Base-by-base conservation (phyloP, 768 basidiomycete species). In the Amanita rubescens region DNA sequence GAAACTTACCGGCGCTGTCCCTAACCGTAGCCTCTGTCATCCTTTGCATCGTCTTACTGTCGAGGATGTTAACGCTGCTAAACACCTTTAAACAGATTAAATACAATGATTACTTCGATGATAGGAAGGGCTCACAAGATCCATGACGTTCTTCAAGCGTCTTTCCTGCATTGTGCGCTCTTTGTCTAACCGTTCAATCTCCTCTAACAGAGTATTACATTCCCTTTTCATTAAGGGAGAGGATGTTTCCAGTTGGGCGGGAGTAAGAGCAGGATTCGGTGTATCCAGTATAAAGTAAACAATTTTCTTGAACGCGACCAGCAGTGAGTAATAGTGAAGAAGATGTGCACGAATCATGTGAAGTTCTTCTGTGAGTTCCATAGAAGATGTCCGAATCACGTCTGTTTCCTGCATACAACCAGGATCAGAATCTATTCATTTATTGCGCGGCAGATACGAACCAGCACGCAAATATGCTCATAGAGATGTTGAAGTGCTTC, bases 341-440 rank as follows among this genome's bases (percentile, higher is more conserved):
- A 78, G 73, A 57, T 83, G 81, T 0, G 81, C 81, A 35, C 78
- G 78, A 53, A 85, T 70, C 57, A 78, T 68, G 55, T 85, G 80
- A 38, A 84, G 68, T 47, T 79, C 73, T 12, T 69, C 74, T 1
- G 82, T 81, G 19, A 80, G 70, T n/a, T 57, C 59, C 63, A 72
- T 70, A 43, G 75, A 67, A 5, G 66, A 64, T 9, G 71, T 77
- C 8, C 55, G 52, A 12, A 79, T 75, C 20, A 78, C 75, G 32
- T 65, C 63, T 11, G 73, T 67, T 70, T 83, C 81, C 81, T 82
- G 49, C 4, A 22, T 24, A 24, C 10, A 5, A 25, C 7, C 5
- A 30, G 5, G 20, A 42, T 42, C 5, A 42, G 41, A 22, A 17
- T 44, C 14, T 8, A 19, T n/a, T 8, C 3, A 48, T 15, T 14